Conservation (phyloP, 2,329 filamentous ascomycete genomes). For the Cordyceps javanica region DNA sequence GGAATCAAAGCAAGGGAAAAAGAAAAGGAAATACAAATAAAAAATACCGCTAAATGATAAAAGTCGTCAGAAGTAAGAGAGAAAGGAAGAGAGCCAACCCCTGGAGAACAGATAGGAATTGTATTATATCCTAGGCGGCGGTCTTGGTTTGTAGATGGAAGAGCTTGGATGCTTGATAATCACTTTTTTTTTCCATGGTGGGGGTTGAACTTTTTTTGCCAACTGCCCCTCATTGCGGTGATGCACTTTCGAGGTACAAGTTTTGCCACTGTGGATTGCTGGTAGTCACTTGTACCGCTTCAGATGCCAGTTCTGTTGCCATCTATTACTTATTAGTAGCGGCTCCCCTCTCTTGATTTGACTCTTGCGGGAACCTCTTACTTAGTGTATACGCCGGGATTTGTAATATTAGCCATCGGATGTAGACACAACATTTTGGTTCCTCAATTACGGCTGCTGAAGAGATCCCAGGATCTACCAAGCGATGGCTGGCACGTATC, state of each 20-base stretch:
- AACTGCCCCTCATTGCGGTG: slow-evolving; percentile 7
- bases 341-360: neutral
- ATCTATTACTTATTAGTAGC: neutral
- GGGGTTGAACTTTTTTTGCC: slow-evolving; percentile 12
- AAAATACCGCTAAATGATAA: too few relatives aligned
- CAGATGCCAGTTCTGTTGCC: neutral
- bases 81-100: neutral
- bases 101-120: neutral
- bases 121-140: neutral
- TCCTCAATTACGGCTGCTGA: too few relatives aligned
- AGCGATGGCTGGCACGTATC: too few relatives aligned
- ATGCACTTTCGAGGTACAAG: neutral
- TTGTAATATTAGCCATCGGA: neutral
- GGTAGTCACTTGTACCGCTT: neutral
- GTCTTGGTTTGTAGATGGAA: slow-evolving; percentile 1
- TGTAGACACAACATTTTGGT: neutral
- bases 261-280: neutral
- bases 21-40: neutral
- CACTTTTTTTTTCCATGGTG: slow-evolving; percentile 11
- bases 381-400: neutral
- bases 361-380: too few relatives aligned
- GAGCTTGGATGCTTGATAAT: slow-evolving; percentile 12
- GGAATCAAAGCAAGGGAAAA: neutral
- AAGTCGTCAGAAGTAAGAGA: neutral
- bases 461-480: too few relatives aligned